phyloP scores from a whole-genome alignment of 2,329 filamentous ascomycete species.

The Fusarium multiceps region DNA sequence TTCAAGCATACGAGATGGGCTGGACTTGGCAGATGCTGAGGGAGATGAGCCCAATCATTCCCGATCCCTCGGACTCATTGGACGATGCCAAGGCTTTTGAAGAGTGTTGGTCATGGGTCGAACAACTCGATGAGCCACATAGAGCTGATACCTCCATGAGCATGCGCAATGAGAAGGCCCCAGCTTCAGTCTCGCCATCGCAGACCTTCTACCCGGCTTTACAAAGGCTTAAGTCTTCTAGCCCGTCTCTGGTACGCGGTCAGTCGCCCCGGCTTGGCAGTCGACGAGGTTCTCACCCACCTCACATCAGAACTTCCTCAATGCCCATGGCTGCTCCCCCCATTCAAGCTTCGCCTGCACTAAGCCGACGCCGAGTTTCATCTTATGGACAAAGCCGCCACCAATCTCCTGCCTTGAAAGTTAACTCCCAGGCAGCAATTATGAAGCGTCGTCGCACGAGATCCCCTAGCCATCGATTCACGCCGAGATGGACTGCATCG shows the following conservation, averaged over 20 bases:
- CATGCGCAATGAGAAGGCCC: conserved; percentile 55
- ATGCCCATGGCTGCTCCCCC: conserved; percentile 59
- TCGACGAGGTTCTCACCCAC: conserved; percentile 57
- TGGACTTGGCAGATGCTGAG: conserved; percentile 80
- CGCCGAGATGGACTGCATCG: conserved; percentile 66
- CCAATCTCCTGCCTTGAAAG: conserved; percentile 48
- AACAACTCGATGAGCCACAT: conserved; percentile 69
- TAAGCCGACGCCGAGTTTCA: conserved; percentile 58
- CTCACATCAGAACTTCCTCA: conserved; percentile 64
- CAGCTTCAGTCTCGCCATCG: conserved; percentile 57
- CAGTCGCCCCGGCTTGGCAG: conserved; percentile 56
- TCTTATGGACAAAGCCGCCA: conserved; percentile 55
- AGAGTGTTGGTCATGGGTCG: conserved; percentile 72
- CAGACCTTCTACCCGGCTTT: conserved; percentile 47
- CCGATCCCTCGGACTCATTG: conserved; percentile 53
- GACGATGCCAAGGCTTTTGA: conserved; percentile 64
- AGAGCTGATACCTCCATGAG: conserved; percentile 58
- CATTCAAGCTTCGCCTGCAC: conserved; percentile 54
- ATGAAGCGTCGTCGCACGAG: conserved; percentile 65
- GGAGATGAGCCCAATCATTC: conserved; percentile 68
- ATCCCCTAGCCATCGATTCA: conserved; percentile 67
- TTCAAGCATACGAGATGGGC: conserved; percentile 61
- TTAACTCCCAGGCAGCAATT: conserved; percentile 47
- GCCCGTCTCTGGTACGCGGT: conserved; percentile 51
- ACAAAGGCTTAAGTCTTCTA: conserved; percentile 46